Conservation (phyloP, 2,329 filamentous ascomycete species). For the Fusarium floridanum region DNA sequence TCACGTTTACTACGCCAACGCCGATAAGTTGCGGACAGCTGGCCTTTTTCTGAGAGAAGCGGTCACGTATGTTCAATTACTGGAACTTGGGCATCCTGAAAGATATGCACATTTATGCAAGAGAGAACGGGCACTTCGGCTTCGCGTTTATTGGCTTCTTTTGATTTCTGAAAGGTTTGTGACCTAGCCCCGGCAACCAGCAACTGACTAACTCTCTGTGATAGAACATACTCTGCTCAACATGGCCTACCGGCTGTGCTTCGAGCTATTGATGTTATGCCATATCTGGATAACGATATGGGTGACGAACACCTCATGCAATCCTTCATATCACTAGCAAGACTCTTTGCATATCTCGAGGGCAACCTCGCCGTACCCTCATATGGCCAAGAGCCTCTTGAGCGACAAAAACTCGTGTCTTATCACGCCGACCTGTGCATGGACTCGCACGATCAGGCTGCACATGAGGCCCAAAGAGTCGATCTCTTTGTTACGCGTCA, state of each 20-base stretch:
- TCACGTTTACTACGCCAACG: slow-evolving; percentile 47
- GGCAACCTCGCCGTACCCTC: slow-evolving; percentile 39
- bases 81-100: slow-evolving; percentile 40
- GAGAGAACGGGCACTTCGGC: slow-evolving; percentile 36
- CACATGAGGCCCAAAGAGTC: slow-evolving; percentile 43
- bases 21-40: slow-evolving; percentile 45
- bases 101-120: slow-evolving; percentile 27
- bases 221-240: slow-evolving; percentile 40
- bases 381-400: slow-evolving; percentile 28
- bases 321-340: slow-evolving; percentile 40
- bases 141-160: slow-evolving; percentile 44
- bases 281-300: slow-evolving; percentile 33
- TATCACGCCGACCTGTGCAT: slow-evolving; percentile 38
- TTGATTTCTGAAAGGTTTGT: slow-evolving; percentile 40
- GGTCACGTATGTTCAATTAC: slow-evolving; percentile 41
- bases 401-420: slow-evolving; percentile 36
- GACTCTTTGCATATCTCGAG: slow-evolving; percentile 42
- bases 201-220: background rate
- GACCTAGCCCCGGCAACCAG: no score
- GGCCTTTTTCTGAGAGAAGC: slow-evolving; percentile 42
- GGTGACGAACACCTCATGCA: slow-evolving; percentile 30
- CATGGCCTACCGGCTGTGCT: slow-evolving; percentile 42
- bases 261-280: slow-evolving; percentile 38
- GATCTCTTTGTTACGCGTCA: slow-evolving; percentile 47
- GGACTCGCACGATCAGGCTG: slow-evolving; percentile 28